phyloP scores from a whole-genome alignment of 805 yeast genomes.

The Nematodospora valgi region DNA sequence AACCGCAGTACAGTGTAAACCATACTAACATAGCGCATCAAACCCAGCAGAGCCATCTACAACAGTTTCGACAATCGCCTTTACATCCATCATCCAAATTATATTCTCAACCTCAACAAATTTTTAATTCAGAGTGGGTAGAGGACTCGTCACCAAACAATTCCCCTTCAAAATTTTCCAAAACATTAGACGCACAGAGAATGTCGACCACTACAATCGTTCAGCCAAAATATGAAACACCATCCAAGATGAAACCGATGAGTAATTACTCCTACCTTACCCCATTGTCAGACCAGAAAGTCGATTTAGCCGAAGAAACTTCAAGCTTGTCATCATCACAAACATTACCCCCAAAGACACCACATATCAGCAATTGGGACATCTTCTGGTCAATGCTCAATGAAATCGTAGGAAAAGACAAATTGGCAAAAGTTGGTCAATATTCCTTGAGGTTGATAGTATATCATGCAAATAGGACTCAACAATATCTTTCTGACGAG shows the following conservation, averaged over 20 bases:
- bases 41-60: constrained; percentile 2
- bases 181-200: constrained; percentile 5
- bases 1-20: constrained; percentile 4
- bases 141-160: constrained; percentile 6
- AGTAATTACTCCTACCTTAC: constrained; percentile 3
- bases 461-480: constrained; percentile 42
- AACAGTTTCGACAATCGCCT: constrained; percentile 6
- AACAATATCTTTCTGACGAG: constrained; percentile 31
- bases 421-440: constrained; percentile 61
- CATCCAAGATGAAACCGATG: constrained; percentile 3
- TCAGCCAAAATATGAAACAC: constrained; percentile 8
- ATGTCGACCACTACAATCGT: constrained; percentile 9
- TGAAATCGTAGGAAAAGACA: constrained; percentile 66
- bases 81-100: constrained; percentile 7
- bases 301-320: background rate
- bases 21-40: no score
- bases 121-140: constrained; percentile 7
- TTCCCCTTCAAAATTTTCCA: constrained; percentile 5
- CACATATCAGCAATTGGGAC: constrained; percentile 26
- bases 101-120: constrained; percentile 7
- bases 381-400: constrained; percentile 52
- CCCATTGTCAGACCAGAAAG: constrained; percentile 6
- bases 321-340: background rate
- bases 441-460: constrained; percentile 54
- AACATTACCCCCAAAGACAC: constrained; percentile 3